These are phyloP conservation scores for Kodamaea derodonti DNA, from an alignment of 1,139 yeast species.

Conservation along the genomic window DNA sequence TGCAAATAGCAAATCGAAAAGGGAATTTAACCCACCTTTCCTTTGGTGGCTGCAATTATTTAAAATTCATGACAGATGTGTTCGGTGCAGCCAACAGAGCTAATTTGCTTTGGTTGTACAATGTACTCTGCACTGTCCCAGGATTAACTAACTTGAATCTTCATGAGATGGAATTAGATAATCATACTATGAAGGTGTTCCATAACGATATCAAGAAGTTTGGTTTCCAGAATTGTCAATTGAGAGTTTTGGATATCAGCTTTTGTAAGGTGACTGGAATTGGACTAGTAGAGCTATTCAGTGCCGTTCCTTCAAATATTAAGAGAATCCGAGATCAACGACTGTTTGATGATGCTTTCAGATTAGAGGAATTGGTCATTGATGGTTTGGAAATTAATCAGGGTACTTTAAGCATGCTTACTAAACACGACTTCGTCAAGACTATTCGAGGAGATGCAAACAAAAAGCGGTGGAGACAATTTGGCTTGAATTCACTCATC, in stretches of 20 bases:
- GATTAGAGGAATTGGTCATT: conserved; percentile 22
- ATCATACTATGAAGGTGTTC: conserved; percentile 30
- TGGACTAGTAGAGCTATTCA: conserved; percentile 34
- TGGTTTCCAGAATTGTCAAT: conserved; percentile 15
- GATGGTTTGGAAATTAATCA: conserved; percentile 35
- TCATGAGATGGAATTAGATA: conserved; percentile 38
- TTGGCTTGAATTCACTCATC: conserved; percentile 32
- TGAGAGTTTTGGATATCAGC: conserved; percentile 33
- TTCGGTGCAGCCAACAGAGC: conserved; percentile 10
- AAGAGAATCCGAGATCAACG: conserved; percentile 1
- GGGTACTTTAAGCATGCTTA: conserved; percentile 26
- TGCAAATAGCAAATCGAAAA: conserved; percentile 18
- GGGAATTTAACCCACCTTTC: conserved; percentile 17
- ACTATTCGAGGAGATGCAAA: conserved; percentile 24
- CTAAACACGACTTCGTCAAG: conserved; percentile 18
- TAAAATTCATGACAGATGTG: conserved; percentile 29
- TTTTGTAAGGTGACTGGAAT: conserved; percentile 38
- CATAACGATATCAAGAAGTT: conserved; percentile 20
- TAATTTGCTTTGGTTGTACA: conserved; percentile 17
- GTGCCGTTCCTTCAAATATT: conserved; percentile 12
- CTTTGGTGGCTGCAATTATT: conserved; percentile 32
- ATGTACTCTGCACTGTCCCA: conserved; percentile 24
- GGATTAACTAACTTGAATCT: conserved; percentile 22
- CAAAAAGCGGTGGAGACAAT: conserved; percentile 32
- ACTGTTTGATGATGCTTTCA: conserved; percentile 6